phyloP scores from a whole-genome alignment of 176 grass and related monocot genomes.

The Oryza brachyantha region DNA sequence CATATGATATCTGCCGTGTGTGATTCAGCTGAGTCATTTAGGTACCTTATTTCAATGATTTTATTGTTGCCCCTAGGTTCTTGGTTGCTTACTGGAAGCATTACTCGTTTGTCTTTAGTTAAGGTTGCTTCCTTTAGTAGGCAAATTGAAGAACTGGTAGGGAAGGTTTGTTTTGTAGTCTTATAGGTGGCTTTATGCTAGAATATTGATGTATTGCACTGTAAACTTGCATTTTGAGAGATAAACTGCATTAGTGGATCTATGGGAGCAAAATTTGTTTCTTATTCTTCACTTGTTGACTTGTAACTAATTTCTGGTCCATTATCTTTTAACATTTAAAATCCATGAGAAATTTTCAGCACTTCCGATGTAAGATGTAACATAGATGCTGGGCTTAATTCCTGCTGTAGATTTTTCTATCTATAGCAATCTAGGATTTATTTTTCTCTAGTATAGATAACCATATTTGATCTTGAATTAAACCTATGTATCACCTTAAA shows the following conservation, averaged over 20 bases:
- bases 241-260: neutral
- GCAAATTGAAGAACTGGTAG: neutral
- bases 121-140: neutral
- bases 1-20: neutral
- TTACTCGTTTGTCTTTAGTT: neutral
- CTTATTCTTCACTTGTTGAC: neutral
- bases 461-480: neutral
- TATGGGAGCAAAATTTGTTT: neutral
- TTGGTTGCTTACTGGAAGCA: neutral
- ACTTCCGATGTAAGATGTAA: neutral
- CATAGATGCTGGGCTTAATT: neutral
- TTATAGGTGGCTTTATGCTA: neutral
- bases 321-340: neutral
- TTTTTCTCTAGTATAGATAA: neutral
- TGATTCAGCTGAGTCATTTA: neutral
- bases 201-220: neutral
- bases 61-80: neutral
- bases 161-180: neutral
- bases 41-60: neutral
- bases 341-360: neutral
- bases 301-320: neutral
- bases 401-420: neutral
- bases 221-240: neutral
- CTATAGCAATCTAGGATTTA: neutral
- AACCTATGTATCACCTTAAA: neutral